These are phyloP conservation scores for Stagonosporopsis cucurbitacearum DNA, from an alignment of 2,329 filamentous ascomycete genomes.

Conservation along the genomic window DNA sequence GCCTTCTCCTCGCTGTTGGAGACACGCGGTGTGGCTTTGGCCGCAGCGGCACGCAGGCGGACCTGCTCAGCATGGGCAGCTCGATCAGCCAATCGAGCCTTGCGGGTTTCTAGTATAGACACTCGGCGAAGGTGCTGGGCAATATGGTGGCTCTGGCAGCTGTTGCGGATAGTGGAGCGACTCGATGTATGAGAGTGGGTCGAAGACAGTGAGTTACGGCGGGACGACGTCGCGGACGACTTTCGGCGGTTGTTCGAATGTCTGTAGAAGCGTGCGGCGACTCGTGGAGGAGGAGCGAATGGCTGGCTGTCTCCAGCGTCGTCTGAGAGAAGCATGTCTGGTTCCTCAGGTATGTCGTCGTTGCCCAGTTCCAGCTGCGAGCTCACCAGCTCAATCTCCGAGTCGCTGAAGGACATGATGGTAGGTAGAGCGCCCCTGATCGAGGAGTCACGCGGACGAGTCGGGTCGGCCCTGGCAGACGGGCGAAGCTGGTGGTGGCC, in stretches of 20 bases:
- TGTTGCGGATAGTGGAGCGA: conserved; percentile 57
- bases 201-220: conserved; percentile 80
- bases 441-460: conserved; percentile 29
- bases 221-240: conserved; percentile 78
- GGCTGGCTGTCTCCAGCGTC: conserved; percentile 48
- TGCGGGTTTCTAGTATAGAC: conserved; percentile 80
- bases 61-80: conserved; percentile 86
- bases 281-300: conserved; percentile 74
- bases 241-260: conserved; percentile 71
- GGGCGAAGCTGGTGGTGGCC: conserved; percentile 21
- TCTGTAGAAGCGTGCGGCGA: conserved; percentile 78
- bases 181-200: conserved; percentile 74
- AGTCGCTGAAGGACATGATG: conserved; percentile 43
- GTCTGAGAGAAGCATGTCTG: conserved; percentile 50
- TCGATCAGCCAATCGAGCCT: conserved; percentile 78
- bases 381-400: conserved; percentile 42
- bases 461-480: conserved; percentile 23
- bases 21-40: conserved; percentile 71
- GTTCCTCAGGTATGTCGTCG: conserved; percentile 52
- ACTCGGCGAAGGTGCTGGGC: conserved; percentile 80
- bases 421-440: conserved; percentile 9
- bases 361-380: conserved; percentile 37
- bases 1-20: conserved; percentile 77
- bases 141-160: conserved; percentile 75
- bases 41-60: conserved; percentile 74